Evolutionary conservation across 1,139 yeast species (phyloP).

Genomic region (Diutina pseudorugosa): DNA sequence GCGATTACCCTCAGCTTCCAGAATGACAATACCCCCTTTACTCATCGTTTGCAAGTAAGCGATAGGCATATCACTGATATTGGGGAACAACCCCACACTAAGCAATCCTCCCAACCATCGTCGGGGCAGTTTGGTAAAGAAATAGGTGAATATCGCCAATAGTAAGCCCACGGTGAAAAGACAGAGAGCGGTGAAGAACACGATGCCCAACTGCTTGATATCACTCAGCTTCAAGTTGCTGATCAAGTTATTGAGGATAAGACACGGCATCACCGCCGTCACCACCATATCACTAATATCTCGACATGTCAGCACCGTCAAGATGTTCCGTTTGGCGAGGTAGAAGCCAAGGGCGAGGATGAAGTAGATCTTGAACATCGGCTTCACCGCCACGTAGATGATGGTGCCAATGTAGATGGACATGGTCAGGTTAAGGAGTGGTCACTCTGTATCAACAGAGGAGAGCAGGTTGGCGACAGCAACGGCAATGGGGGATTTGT

Average conservation of each 20-base stretch:
- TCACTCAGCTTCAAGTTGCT: conserved; percentile 56
- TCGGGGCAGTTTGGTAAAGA: conserved; percentile 43
- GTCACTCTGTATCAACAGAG: not conserved
- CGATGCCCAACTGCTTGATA: conserved; percentile 64
- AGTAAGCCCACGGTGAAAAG: conserved; percentile 27
- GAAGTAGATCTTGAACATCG: conserved; percentile 74
- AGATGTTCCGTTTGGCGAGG: conserved; percentile 53
- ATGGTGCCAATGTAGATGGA: conserved; percentile 44
- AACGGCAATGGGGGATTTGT: not conserved
- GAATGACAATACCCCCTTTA: conserved; percentile 46
- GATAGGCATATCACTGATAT: conserved; percentile 77
- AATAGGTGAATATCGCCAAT: conserved; percentile 21
- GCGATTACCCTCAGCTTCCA: conserved; percentile 45
- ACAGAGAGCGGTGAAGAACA: conserved; percentile 42
- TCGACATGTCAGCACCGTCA: conserved; percentile 62
- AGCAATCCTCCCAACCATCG: conserved; percentile 73
- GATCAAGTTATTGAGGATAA: conserved; percentile 69
- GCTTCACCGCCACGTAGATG: conserved; percentile 73
- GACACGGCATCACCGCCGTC: conserved; percentile 63
- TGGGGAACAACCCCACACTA: conserved; percentile 52
- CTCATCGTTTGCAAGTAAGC: conserved; percentile 79
- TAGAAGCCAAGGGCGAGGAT: conserved; percentile 60
- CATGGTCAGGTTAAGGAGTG: conserved; percentile 5
- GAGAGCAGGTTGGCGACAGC: not conserved
- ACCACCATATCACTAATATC: conserved; percentile 66